These are phyloP conservation scores for Isabelozyma gotoi DNA, from an alignment of 805 yeast species.

Conservation along the genomic window DNA sequence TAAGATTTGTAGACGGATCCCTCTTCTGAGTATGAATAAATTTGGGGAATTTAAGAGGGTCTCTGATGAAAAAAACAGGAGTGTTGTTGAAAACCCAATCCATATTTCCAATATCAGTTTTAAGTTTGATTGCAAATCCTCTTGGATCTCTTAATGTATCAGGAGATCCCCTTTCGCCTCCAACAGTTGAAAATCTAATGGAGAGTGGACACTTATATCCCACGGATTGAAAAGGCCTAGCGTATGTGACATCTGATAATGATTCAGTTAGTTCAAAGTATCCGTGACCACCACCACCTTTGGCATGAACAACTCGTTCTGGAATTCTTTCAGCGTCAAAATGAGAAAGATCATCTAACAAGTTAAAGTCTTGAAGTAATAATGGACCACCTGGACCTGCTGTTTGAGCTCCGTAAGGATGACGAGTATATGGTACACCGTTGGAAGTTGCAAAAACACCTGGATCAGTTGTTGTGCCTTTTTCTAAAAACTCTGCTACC, in stretches of 20 bases:
- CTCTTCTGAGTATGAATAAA: slow-evolving; percentile 73
- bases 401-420: slow-evolving; percentile 55
- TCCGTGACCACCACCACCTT: slow-evolving; percentile 65
- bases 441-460: slow-evolving; percentile 48
- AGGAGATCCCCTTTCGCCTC: slow-evolving; percentile 67
- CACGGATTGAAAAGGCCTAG: slow-evolving; percentile 38
- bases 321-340: slow-evolving; percentile 66
- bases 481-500: slow-evolving; percentile 1
- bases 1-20: slow-evolving; percentile 57
- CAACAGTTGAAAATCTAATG: slow-evolving; percentile 63
- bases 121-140: slow-evolving; percentile 64
- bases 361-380: slow-evolving; percentile 56
- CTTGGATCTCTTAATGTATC: slow-evolving; percentile 71
- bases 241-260: slow-evolving; percentile 48
- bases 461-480: slow-evolving; percentile 5
- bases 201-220: slow-evolving; percentile 45
- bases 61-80: slow-evolving; percentile 64
- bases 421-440: slow-evolving; percentile 53
- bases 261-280: slow-evolving; percentile 60
- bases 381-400: slow-evolving; percentile 60
- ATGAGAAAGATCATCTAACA: slow-evolving; percentile 56
- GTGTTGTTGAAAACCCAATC: slow-evolving; percentile 78
- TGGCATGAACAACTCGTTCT: slow-evolving; percentile 68
- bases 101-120: slow-evolving; percentile 66
- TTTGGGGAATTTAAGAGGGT: slow-evolving; percentile 62